These are phyloP conservation scores for Spathaspora hagerdaliae DNA, from an alignment of 805 yeast species.

Conservation along the genomic window DNA sequence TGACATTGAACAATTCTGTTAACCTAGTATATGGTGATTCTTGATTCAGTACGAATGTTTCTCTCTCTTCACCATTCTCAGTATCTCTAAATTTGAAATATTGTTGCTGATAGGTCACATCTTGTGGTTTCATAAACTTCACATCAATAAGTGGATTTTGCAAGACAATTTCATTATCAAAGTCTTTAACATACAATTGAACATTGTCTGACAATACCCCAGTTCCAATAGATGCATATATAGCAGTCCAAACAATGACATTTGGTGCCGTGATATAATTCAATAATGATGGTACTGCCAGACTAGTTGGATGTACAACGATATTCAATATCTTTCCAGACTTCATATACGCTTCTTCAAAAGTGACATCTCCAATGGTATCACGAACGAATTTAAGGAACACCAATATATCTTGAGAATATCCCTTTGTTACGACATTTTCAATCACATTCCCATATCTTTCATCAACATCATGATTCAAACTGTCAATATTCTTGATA, in stretches of 20 bases:
- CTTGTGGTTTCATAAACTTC: constrained; percentile 41
- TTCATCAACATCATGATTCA: constrained; percentile 53
- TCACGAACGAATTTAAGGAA: constrained; percentile 75
- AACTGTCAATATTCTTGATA: constrained; percentile 40
- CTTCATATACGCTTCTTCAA: constrained; percentile 84
- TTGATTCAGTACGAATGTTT: constrained; percentile 17
- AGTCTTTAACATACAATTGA: constrained; percentile 54
- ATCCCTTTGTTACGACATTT: constrained; percentile 73
- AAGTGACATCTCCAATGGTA: constrained; percentile 78
- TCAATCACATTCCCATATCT: constrained; percentile 68
- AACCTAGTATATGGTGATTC: constrained; percentile 75
- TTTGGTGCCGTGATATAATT: constrained; percentile 94
- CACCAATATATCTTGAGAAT: constrained; percentile 78
- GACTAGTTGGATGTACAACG: constrained; percentile 76
- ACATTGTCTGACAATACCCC: constrained; percentile 60
- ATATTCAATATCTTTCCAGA: constrained; percentile 80
- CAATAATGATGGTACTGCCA: constrained; percentile 64
- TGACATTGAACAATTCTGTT: constrained; percentile 91
- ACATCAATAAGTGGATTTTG: constrained; percentile 40
- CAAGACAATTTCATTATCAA: constrained; percentile 57
- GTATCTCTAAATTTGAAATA: constrained; percentile 26
- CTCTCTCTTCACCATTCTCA: constrained; percentile 11
- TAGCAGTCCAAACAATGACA: constrained; percentile 85
- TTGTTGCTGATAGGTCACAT: constrained; percentile 44
- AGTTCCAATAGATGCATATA: constrained; percentile 77